Evolutionary conservation across 768 basidiomycete genomes (phyloP).

Genomic region (Suillus subluteus): DNA sequence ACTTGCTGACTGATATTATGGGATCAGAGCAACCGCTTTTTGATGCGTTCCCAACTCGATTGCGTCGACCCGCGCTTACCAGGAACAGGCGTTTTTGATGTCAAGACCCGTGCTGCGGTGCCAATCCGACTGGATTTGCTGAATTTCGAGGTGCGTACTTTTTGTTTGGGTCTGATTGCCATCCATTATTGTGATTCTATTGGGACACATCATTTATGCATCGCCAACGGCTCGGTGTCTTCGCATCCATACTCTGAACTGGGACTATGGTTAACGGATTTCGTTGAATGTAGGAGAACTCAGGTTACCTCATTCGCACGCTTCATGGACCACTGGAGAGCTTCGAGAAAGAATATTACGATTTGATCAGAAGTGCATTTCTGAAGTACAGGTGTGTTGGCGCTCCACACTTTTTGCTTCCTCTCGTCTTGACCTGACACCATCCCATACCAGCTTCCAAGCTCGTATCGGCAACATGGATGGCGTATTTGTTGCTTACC

Average conservation of each 20-base stretch:
- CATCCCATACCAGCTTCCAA: slow-evolving; percentile 71
- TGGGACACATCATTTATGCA: not conserved
- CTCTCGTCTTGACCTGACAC: slow-evolving; percentile 5
- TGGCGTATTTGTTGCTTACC: slow-evolving; percentile 86
- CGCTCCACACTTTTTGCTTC: not conserved
- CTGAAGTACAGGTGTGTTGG: slow-evolving; percentile 80
- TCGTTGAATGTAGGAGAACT: slow-evolving; percentile 60
- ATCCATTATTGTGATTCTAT: not conserved
- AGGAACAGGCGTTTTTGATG: slow-evolving; percentile 91
- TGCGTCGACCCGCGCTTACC: slow-evolving; percentile 81
- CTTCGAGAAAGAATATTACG: slow-evolving; percentile 94
- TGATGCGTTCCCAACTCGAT: slow-evolving; percentile 97
- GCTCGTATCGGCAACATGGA: slow-evolving; percentile 97
- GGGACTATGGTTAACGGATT: not conserved
- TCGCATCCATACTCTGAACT: not conserved
- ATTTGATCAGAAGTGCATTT: slow-evolving; percentile 91
- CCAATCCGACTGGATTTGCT: slow-evolving; percentile 84
- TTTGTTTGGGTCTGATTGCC: not conserved
- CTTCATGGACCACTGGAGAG: slow-evolving; percentile 70
- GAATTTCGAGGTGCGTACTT: slow-evolving; percentile 66
- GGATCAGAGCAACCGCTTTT: slow-evolving; percentile 49
- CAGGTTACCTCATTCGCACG: slow-evolving; percentile 73
- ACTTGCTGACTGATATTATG: not conserved
- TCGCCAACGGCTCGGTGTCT: not conserved
- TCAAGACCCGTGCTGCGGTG: slow-evolving; percentile 90